These are phyloP conservation scores for Ophiocordyceps sinensis DNA, from an alignment of 2,329 filamentous ascomycete species.

Conservation along the genomic window DNA sequence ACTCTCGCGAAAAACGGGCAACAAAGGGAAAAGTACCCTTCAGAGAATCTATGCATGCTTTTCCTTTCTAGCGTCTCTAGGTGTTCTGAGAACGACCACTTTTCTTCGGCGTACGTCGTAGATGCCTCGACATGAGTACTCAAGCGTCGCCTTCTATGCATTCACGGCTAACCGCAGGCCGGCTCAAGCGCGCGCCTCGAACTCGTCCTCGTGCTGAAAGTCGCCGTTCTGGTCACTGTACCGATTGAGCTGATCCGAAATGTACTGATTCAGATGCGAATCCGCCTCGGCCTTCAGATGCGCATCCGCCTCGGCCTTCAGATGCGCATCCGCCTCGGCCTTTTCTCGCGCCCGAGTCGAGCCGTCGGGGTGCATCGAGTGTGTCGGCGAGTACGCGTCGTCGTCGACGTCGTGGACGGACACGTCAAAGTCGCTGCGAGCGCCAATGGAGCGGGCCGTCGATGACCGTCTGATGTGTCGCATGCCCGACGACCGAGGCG, in stretches of 20 bases:
- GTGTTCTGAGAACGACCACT: too few species aligned
- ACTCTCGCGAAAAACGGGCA: too few species aligned
- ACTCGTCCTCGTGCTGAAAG: slow-evolving; percentile 26
- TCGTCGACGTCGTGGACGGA: slow-evolving; percentile 31
- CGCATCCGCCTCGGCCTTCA: slow-evolving; percentile 57
- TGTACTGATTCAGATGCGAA: slow-evolving; percentile 64
- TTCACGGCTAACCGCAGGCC: background rate
- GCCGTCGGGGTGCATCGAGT: slow-evolving; percentile 19
- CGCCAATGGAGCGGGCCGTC: slow-evolving; percentile 69
- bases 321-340: slow-evolving; percentile 49
- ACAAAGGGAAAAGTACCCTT: too few species aligned
- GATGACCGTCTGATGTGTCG: slow-evolving; percentile 61
- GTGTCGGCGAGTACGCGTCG: slow-evolving; percentile 17
- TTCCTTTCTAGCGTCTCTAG: too few species aligned
- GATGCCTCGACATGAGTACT: too few species aligned
- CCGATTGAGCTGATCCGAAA: slow-evolving; percentile 64
- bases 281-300: slow-evolving; percentile 53
- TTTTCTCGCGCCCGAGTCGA: slow-evolving; percentile 31
- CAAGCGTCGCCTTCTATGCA: too few species aligned
- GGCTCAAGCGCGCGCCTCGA: slow-evolving; percentile 26
- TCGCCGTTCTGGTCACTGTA: slow-evolving; percentile 31
- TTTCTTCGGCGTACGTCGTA: too few species aligned
- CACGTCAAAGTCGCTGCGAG: slow-evolving; percentile 61
- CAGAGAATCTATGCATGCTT: too few species aligned
- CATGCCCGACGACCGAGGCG: slow-evolving; percentile 23